These are phyloP conservation scores for Globisporangium orthogonon DNA, from an alignment of 352 stramenopile species.

Conservation along the genomic window DNA sequence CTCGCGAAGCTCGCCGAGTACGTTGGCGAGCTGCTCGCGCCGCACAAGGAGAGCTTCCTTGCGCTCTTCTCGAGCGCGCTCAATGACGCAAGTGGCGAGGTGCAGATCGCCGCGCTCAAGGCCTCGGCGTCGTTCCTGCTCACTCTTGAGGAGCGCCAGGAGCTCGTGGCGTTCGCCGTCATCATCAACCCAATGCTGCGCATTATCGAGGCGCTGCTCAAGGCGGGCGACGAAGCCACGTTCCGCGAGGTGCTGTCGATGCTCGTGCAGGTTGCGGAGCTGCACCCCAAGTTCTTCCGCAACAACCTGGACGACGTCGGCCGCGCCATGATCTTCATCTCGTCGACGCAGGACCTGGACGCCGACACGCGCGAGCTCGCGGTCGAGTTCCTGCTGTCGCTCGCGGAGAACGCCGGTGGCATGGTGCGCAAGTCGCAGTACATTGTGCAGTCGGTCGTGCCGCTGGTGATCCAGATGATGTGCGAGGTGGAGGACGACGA, in stretches of 20 bases:
- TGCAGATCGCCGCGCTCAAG: constrained; percentile 72
- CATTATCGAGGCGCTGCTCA: constrained; percentile 65
- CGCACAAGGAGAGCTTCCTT: constrained; percentile 78
- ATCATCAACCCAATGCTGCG: constrained; percentile 70
- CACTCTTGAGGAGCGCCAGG: constrained; percentile 62
- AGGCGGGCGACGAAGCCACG: constrained; percentile 45
- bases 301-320: constrained; percentile 57
- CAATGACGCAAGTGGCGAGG: constrained; percentile 51
- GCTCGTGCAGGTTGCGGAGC: constrained; percentile 68
- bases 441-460: constrained; percentile 61
- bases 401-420: constrained; percentile 74
- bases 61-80: constrained; percentile 70
- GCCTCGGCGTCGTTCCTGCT: constrained; percentile 66
- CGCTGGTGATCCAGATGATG: constrained; percentile 72
- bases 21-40: constrained; percentile 48
- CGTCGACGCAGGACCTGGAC: constrained; percentile 54
- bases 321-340: constrained; percentile 78
- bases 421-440: constrained; percentile 75
- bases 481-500: constrained; percentile 75
- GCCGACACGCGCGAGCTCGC: constrained; percentile 71
- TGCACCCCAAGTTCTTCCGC: constrained; percentile 82
- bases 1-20: constrained; percentile 73
- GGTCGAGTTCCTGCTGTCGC: constrained; percentile 75
- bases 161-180: constrained; percentile 60
- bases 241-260: constrained; percentile 69